Base-by-base conservation (phyloP, 192 early-diverging fungal species). In the Coemansia sp. region DNA sequence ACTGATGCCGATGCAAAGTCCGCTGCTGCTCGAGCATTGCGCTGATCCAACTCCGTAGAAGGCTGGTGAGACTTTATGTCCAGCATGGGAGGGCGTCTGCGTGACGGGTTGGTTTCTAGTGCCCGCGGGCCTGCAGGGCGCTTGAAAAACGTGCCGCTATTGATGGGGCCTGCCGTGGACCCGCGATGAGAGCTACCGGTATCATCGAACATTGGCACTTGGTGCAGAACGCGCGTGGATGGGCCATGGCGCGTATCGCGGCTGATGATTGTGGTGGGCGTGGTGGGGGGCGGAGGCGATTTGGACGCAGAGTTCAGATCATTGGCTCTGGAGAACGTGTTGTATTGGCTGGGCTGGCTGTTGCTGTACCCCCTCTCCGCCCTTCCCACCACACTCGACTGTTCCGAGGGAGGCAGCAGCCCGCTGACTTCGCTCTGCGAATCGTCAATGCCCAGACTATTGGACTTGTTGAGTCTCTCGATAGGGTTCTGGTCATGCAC, bases 371-470 rank as follows among this genome's bases (percentile, higher is more conserved):
- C 30, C 30, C 30, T 3, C 6, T 6, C 30, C 3, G 30, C 3
- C 30, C 30, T 31, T 31, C 30, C 30, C 30, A 31, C 30, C 13
- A 31, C 7, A 21, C 47, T 49, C 47, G 47, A 49, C 28, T 30
- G 47, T 30, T 49, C 47, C 6, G 47, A 52, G 30, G 37, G 50
- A 2, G 61, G 73, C 38, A 77, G 42, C 41, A 69, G 21, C 10
- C 73, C 73, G 49, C 73, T 77, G 55, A 70, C 45, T 16, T 77
- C 62, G 16, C 53, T 61, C n/a, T 26, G 36, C 2, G 47, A 21
- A 3, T 70, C 67, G 2, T 53, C 20, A 23, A 77, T 57, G 5
- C 73, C 73, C 63, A 77, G 56, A 37, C 73, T 77, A 20, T 66
- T 77, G 15, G 62, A 28, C 53, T 66, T 69, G 15, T 55, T 55